Evolutionary conservation across 2,329 filamentous ascomycete species (phyloP).

Genomic region (Penicillium sp.): DNA sequence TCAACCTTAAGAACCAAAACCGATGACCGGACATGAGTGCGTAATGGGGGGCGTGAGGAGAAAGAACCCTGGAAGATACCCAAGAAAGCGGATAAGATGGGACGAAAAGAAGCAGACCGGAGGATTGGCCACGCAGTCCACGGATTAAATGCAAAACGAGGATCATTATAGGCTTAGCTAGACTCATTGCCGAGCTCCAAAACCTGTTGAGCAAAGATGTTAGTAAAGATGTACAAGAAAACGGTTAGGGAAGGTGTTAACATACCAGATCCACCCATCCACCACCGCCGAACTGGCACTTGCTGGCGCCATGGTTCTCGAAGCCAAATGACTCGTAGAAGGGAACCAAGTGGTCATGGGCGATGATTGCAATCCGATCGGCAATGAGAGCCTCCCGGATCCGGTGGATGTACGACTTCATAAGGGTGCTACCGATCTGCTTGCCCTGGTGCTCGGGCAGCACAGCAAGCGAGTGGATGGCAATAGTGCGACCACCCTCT

Average conservation of each 20-base stretch:
- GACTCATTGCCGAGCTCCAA: slow-evolving; percentile 27
- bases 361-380: slow-evolving; percentile 73
- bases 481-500: slow-evolving; percentile 71
- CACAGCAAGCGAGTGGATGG: slow-evolving; percentile 79
- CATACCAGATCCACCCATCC: slow-evolving; percentile 81
- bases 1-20: slow-evolving; percentile 20
- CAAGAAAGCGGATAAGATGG: background rate
- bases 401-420: slow-evolving; percentile 75
- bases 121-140: slow-evolving; percentile 15
- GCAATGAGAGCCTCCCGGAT: slow-evolving; percentile 70
- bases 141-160: slow-evolving; percentile 20
- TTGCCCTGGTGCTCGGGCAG: slow-evolving; percentile 72
- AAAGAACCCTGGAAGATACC: slow-evolving; percentile 9
- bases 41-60: slow-evolving; percentile 17
- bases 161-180: slow-evolving; percentile 3
- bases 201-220: slow-evolving; percentile 23
- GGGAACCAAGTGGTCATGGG: slow-evolving; percentile 68
- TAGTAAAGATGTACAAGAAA: slow-evolving; percentile 3
- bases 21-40: slow-evolving; percentile 22
- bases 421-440: slow-evolving; percentile 70
- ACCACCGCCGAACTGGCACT: slow-evolving; percentile 72
- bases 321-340: slow-evolving; percentile 82
- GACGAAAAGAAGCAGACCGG: slow-evolving; percentile 9
- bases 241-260: background rate
- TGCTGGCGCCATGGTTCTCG: slow-evolving; percentile 65